These are phyloP conservation scores for Alternaria burnsii DNA, from an alignment of 2,329 filamentous ascomycete species.

Conservation along the genomic window DNA sequence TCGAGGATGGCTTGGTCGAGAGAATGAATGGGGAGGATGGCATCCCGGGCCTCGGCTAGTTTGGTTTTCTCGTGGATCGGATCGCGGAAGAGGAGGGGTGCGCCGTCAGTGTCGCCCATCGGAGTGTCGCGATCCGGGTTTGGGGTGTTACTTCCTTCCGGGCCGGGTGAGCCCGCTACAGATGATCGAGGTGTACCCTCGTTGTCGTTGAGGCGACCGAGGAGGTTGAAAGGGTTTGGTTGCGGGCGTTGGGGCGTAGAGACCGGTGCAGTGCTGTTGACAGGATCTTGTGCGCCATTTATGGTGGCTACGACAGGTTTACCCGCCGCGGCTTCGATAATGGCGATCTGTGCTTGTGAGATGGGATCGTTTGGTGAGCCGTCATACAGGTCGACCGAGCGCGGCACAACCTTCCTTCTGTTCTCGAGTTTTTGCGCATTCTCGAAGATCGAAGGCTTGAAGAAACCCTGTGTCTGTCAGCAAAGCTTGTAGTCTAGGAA, in stretches of 20 bases:
- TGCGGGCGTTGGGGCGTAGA: conserved; percentile 59
- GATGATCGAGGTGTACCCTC: conserved; percentile 85
- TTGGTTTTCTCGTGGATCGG: conserved; percentile 60
- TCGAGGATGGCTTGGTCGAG: conserved; percentile 91
- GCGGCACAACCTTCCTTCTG: conserved; percentile 81
- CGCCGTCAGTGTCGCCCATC: conserved; percentile 49
- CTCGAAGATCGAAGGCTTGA: conserved; percentile 87
- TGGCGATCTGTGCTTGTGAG: conserved; percentile 81
- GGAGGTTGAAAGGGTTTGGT: conserved; percentile 71
- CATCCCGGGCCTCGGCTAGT: conserved; percentile 74
- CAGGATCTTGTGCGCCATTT: conserved; percentile 49
- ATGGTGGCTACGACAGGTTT: conserved; percentile 36
- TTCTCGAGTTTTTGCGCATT: conserved; percentile 80
- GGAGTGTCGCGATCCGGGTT: conserved; percentile 59
- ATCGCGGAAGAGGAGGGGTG: conserved; percentile 51
- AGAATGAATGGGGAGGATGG: conserved; percentile 80
- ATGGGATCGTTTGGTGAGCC: conserved; percentile 89
- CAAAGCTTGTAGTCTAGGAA: neutral
- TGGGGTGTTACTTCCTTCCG: conserved; percentile 82
- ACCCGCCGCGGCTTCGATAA: conserved; percentile 62
- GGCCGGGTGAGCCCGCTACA: conserved; percentile 84
- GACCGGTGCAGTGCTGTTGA: conserved; percentile 54
- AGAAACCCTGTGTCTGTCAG: conserved; percentile 69
- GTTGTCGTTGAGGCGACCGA: conserved; percentile 72
- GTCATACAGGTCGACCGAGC: conserved; percentile 94